These are phyloP conservation scores for Eucalyptus cloeziana DNA, from an alignment of 345 rosid genomes.

Conservation along the genomic window DNA sequence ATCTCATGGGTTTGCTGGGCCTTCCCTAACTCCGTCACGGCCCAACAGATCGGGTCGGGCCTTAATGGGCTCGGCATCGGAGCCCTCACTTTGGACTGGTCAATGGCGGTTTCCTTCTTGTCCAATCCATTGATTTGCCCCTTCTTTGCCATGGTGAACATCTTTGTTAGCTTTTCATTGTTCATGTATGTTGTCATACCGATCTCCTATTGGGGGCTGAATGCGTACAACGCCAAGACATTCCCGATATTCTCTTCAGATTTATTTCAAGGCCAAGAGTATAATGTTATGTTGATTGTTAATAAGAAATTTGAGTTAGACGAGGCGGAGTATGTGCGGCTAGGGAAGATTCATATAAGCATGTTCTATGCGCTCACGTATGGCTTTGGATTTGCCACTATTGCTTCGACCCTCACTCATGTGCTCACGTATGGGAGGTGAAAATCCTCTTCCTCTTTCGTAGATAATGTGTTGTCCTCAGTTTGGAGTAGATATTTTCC, in stretches of 20 bases:
- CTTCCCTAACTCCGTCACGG: not conserved
- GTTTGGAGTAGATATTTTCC: no score
- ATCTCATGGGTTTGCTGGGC: slow-evolving; percentile 4
- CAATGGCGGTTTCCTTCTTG: not conserved
- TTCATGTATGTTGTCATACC: not conserved
- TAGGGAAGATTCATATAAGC: not conserved
- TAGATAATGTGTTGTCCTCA: no score
- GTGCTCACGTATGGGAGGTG: not conserved
- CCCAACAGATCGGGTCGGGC: not conserved
- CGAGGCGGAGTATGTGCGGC: not conserved
- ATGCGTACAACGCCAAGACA: not conserved
- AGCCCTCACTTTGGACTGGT: not conserved
- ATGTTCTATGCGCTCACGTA: not conserved
- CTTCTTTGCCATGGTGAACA: not conserved
- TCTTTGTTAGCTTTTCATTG: not conserved
- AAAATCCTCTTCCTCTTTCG: not conserved
- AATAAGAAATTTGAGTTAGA: not conserved
- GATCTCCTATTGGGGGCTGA: not conserved
- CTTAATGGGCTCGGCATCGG: not conserved
- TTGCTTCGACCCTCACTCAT: not conserved
- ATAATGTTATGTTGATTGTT: not conserved
- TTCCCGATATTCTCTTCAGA: not conserved
- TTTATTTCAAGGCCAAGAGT: not conserved
- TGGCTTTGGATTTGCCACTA: slow-evolving; percentile 1
- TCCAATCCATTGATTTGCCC: not conserved